A percentile compares a stretch with the other conserved stretches of the same genome.
phyloP scores from a whole-genome alignment of 2,329 filamentous ascomycete species.

The Dothistroma septosporum region DNA sequence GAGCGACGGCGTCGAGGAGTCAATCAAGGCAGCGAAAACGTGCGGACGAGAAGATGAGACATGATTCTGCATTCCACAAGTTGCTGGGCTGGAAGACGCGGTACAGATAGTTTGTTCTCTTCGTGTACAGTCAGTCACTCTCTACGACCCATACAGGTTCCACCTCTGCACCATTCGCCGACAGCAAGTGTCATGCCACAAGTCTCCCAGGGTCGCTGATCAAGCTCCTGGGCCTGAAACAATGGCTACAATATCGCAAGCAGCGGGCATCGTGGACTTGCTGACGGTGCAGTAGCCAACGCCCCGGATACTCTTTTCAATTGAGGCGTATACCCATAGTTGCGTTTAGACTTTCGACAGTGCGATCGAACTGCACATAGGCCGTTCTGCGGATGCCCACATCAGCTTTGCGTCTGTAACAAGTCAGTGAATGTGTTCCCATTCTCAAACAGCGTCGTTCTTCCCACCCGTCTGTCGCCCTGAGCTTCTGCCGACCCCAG shows the following conservation, averaged over 20 bases:
- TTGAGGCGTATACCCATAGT: slow-evolving; percentile 61
- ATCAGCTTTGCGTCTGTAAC: slow-evolving; percentile 8
- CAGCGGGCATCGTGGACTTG: background rate
- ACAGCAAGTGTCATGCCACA: background rate
- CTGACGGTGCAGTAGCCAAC: background rate
- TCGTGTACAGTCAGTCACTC: background rate
- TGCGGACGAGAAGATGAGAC: background rate
- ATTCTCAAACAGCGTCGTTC: background rate
- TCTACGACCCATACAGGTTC: background rate
- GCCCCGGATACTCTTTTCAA: slow-evolving; percentile 11
- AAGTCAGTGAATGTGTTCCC: background rate
- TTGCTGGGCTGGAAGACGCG: background rate
- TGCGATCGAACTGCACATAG: slow-evolving; percentile 64
- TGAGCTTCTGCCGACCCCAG: slow-evolving; percentile 40
- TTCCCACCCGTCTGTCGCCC: background rate
- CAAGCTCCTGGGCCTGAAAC: background rate
- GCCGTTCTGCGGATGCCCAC: slow-evolving; percentile 29
- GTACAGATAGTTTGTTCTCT: background rate
- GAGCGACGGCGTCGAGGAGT: slow-evolving; percentile 20
- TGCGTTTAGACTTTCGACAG: slow-evolving; percentile 68
- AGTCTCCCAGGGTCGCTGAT: no score
- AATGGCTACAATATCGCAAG: background rate
- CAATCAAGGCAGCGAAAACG: slow-evolving; percentile 3
- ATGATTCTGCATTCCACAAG: background rate
- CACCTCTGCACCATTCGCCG: background rate